Evolutionary conservation across 2,329 filamentous ascomycete genomes (phyloP).

Genomic region (Raffaelea ambrosiae): DNA sequence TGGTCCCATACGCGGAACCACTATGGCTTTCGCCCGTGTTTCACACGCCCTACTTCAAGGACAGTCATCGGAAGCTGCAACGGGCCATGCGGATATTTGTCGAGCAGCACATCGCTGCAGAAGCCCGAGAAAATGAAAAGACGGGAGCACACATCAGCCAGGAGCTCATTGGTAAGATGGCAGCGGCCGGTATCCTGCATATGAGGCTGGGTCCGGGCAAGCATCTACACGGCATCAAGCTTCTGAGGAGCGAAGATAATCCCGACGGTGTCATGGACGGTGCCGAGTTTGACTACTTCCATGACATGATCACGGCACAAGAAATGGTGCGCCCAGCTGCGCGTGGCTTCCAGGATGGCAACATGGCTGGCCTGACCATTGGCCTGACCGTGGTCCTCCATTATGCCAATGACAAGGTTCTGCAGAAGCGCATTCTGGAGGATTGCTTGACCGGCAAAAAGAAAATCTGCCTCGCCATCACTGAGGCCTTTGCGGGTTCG

Average conservation of each 20-base stretch:
- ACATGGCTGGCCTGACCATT: slow-evolving; percentile 81
- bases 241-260: slow-evolving; percentile 33
- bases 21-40: slow-evolving; percentile 72
- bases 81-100: slow-evolving; percentile 65
- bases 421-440: slow-evolving; percentile 58
- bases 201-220: slow-evolving; percentile 80
- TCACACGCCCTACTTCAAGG: slow-evolving; percentile 65
- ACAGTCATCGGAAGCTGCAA: slow-evolving; percentile 61
- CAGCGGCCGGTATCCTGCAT: slow-evolving; percentile 63
- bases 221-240: slow-evolving; percentile 62
- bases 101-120: slow-evolving; percentile 61
- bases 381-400: slow-evolving; percentile 71
- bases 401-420: slow-evolving; percentile 60
- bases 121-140: slow-evolving; percentile 68
- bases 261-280: slow-evolving; percentile 59
- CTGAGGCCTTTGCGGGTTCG: slow-evolving; percentile 77
- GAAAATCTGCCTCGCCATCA: slow-evolving; percentile 83
- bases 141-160: slow-evolving; percentile 64
- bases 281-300: slow-evolving; percentile 81
- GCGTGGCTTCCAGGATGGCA: slow-evolving; percentile 77
- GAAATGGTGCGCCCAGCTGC: slow-evolving; percentile 64
- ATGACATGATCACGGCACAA: slow-evolving; percentile 69
- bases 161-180: slow-evolving; percentile 70
- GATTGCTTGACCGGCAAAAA: slow-evolving; percentile 74
- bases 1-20: slow-evolving; percentile 77